Evolutionary conservation across 768 basidiomycete species (phyloP), one percentile per base, ranked within the genome.

Genomic region (Kockovaella imperatae): DNA sequence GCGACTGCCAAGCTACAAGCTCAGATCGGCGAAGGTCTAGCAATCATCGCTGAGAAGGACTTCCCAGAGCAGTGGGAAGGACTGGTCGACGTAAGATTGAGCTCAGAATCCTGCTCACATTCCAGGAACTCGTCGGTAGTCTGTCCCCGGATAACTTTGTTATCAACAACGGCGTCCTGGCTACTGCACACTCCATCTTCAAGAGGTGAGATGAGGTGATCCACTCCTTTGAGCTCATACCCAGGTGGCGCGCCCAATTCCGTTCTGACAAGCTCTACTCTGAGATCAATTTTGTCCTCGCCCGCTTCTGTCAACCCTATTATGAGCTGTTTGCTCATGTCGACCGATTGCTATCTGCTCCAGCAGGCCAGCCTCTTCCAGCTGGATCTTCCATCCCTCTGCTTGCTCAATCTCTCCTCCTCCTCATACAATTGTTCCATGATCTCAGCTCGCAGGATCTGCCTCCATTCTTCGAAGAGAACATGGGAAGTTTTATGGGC

Each of bases 101-200:
- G 34, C 46, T 47, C 40, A 42, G 42, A 15, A 30, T 31, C n/a
- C n/a, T n/a, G n/a, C n/a, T n/a, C n/a, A 15, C 23, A 8, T 18
- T 20, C 24, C 28, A 95, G 90, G 87, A 90, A 85, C 81, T 99
- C 36, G 86, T 93, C 17, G 68, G 73, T 17, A 88, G 86, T 29
- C 78, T 97, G 13, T 88, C 87, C 2, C 74, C 76, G 3, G 79
- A 83, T 2, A 82, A 93, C 59, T 91, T 87, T 65, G 81, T 82
- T 50, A 70, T 86, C 54, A 97, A 95, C 69, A 75, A 91, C 20
- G 87, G 86, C 40, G 86, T 99, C 7, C 77, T 99, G 35, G 81
- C 95, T 64, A 90, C 90, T 0, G 90, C 90, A 0, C 95, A 96
- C 69, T 91, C 88, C 31, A 96, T 99, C 62, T 97, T 96, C 74